phyloP scores from a whole-genome alignment of 2,329 filamentous ascomycete species.

The Macroventuria anomochaeta region DNA sequence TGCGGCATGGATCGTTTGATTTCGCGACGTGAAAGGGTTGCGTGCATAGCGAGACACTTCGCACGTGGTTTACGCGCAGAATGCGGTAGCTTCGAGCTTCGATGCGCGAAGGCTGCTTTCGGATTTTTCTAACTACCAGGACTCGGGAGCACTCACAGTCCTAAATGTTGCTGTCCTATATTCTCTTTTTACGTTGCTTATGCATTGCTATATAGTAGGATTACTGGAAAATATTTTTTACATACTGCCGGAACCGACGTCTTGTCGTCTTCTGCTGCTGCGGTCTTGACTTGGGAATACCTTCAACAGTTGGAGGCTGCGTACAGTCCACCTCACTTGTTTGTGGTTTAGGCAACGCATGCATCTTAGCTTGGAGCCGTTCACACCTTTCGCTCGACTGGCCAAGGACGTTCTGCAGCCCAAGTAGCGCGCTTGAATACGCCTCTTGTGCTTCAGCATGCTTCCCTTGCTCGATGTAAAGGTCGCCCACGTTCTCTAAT shows the following conservation, averaged over 20 bases:
- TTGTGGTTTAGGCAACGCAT: not conserved
- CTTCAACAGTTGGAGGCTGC: not conserved
- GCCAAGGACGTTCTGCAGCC: not conserved
- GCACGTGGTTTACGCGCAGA: not conserved
- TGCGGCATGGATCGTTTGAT: constrained; percentile 18
- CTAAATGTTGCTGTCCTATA: not conserved
- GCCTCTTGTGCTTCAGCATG: constrained; percentile 8
- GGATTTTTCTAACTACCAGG: not conserved
- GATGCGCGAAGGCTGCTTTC: not conserved
- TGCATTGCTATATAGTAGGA: not conserved
- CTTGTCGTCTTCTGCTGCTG: not conserved
- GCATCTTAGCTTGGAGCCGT: not conserved
- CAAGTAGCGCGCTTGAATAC: constrained; percentile 14
- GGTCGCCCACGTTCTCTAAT: not conserved
- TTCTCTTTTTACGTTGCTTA: not conserved
- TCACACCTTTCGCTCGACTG: not conserved
- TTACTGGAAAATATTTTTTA: not conserved
- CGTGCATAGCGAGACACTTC: no score
- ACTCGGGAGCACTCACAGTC: not conserved
- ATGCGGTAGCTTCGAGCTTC: not conserved
- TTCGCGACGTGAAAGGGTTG: not conserved
- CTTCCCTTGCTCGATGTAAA: constrained; percentile 13
- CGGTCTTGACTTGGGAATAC: not conserved
- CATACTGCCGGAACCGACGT: not conserved
- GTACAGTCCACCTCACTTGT: not conserved